A percentile compares a stretch with the other conserved stretches of the same genome.
These are phyloP conservation scores for Clonostachys rhizophaga DNA, from an alignment of 2,329 filamentous ascomycete genomes.

Conservation along the genomic window DNA sequence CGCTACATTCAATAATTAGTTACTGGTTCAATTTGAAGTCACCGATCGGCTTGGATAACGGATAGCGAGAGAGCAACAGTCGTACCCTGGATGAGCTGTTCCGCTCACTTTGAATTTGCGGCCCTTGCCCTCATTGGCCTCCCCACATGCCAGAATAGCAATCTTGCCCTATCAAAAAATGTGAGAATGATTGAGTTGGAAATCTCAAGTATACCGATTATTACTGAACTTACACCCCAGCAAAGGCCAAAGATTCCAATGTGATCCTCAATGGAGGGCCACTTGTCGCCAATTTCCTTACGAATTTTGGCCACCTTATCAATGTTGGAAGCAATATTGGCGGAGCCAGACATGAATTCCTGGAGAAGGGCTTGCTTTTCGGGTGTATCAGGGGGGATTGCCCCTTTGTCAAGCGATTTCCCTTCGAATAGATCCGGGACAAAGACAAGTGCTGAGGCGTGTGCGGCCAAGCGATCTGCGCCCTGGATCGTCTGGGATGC, in stretches of 20 bases:
- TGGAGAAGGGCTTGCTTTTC: constrained; percentile 30
- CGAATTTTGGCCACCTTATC: background rate
- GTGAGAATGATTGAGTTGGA: background rate
- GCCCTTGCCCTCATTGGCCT: constrained; percentile 23
- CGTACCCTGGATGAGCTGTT: constrained; percentile 21
- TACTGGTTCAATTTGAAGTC: no score
- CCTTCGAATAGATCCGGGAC: constrained; percentile 35
- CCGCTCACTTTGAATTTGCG: constrained; percentile 26
- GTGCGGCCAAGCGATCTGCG: constrained; percentile 35
- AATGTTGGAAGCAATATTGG: background rate
- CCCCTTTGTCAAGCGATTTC: constrained; percentile 16
- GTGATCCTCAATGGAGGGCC: constrained; percentile 28
- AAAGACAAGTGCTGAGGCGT: constrained; percentile 28
- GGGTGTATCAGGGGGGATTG: constrained; percentile 32
- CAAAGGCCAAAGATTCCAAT: constrained; percentile 40
- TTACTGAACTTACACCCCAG: constrained; percentile 29
- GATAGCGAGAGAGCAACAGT: background rate
- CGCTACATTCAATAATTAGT: constrained; percentile 7
- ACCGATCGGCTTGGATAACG: no score
- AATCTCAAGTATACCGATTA: background rate
- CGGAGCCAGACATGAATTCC: constrained; percentile 20
- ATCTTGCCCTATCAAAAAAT: constrained; percentile 22
- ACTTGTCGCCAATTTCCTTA: constrained; percentile 15
- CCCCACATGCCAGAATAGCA: constrained; percentile 26
- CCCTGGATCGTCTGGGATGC: constrained; percentile 40